Evolutionary conservation across 139 green algal genomes (phyloP).

Genomic region (Chlorella sp.): DNA sequence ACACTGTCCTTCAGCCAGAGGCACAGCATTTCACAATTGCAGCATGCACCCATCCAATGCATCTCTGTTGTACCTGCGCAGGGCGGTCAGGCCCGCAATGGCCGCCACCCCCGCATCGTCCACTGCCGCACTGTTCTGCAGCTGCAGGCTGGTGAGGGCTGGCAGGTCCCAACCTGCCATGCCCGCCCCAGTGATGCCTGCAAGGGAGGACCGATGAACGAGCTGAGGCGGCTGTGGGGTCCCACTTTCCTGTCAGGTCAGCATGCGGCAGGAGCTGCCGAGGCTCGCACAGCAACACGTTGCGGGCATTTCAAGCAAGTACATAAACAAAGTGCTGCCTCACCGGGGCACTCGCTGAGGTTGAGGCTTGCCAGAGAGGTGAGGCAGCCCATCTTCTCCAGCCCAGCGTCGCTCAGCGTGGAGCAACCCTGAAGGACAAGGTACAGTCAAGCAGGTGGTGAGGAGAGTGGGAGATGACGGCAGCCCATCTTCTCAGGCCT

Average conservation of each 20-base stretch:
- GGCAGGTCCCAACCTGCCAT: neutral
- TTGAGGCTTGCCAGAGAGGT: conserved; percentile 33
- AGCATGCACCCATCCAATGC: too few species aligned
- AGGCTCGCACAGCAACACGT: too few species aligned
- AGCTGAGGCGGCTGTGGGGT: too few species aligned
- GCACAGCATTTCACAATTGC: too few species aligned
- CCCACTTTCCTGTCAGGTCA: too few species aligned
- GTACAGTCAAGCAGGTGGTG: neutral
- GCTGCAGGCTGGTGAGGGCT: conserved; percentile 37
- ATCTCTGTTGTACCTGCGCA: neutral
- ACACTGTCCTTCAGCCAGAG: too few species aligned
- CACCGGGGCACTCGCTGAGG: conserved; percentile 53
- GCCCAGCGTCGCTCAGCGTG: conserved; percentile 49
- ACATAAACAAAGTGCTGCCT: neutral
- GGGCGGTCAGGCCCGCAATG: conserved; percentile 5
- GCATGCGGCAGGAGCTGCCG: too few species aligned
- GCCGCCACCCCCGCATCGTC: conserved; percentile 48
- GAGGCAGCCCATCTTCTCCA: conserved; percentile 42
- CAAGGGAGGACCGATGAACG: neutral
- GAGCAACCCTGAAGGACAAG: conserved; percentile 47
- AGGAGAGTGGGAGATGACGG: neutral
- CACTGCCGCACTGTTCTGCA: conserved; percentile 43
- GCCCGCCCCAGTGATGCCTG: conserved; percentile 32
- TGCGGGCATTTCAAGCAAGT: too few species aligned
- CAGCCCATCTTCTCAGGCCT: conserved; percentile 8